These are phyloP conservation scores for Solanum lycopersicoides DNA, from an alignment of 257 asterid species.

Conservation along the genomic window DNA sequence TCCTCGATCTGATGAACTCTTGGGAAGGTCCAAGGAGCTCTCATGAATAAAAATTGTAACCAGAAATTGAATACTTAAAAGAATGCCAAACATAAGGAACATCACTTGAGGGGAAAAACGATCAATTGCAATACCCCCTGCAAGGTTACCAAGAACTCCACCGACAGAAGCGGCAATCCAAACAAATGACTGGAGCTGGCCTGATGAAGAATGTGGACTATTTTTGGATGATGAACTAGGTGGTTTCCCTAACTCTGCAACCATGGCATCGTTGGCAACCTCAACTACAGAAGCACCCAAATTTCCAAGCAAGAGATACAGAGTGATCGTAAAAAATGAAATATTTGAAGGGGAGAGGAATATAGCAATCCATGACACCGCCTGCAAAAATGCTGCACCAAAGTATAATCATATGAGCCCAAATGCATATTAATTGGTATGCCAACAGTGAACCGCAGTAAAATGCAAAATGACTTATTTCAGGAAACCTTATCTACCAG, in stretches of 20 bases:
- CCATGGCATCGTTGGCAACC: conserved; percentile 97
- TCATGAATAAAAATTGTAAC: conserved; percentile 50
- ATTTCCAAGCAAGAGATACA: conserved; percentile 78
- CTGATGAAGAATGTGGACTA: conserved; percentile 43
- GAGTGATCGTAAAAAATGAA: conserved; percentile 53
- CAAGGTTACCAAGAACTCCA: conserved; percentile 72
- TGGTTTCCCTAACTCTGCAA: conserved; percentile 73
- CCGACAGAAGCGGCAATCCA: conserved; percentile 92
- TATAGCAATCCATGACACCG: conserved; percentile 74
- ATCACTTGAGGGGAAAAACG: conserved; percentile 40
- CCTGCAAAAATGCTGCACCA: conserved; percentile 75
- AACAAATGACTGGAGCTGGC: conserved; percentile 75
- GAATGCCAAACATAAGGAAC: conserved; percentile 46
- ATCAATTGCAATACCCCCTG: conserved; percentile 58
- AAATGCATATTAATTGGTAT: not conserved
- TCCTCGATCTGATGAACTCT: conserved; percentile 27
- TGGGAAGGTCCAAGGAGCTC: conserved; percentile 63
- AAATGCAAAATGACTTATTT: not conserved
- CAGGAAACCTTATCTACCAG: not conserved
- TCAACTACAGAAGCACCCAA: conserved; percentile 89
- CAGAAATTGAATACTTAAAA: conserved; percentile 56
- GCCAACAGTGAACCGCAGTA: not conserved
- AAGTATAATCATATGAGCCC: not conserved
- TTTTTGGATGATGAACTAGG: conserved; percentile 30
- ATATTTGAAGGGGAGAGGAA: conserved; percentile 41